Percentiles rank a stretch among this genome's conserved stretches.
These are phyloP conservation scores for Triticum urartu DNA, from an alignment of 176 grass and related monocot genomes.

Conservation along the genomic window DNA sequence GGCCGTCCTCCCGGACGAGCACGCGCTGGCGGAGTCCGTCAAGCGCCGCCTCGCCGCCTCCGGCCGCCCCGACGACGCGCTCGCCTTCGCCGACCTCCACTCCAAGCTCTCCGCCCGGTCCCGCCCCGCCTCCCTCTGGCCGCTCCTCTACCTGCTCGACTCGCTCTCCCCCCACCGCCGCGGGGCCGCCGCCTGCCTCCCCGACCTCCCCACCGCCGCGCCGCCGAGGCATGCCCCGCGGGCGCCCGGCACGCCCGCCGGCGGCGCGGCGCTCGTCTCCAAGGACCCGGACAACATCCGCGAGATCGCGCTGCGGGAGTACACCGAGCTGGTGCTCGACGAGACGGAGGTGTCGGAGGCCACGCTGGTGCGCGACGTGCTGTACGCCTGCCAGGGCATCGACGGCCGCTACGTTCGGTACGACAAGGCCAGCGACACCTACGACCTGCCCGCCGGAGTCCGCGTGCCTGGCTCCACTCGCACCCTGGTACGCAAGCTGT, in stretches of 20 bases:
- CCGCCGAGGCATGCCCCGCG: conserved; percentile 17
- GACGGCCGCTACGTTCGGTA: conserved; percentile 80
- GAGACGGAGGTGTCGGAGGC: conserved; percentile 81
- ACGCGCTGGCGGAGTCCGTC: conserved; percentile 82
- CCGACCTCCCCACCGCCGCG: conserved; percentile 30
- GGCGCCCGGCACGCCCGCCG: conserved; percentile 40
- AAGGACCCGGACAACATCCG: conserved; percentile 88
- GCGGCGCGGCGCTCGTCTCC: conserved; percentile 68
- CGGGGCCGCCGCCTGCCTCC: conserved; percentile 30
- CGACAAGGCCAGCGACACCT: conserved; percentile 56
- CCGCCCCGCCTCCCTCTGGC: conserved; percentile 70
- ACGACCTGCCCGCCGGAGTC: conserved; percentile 74
- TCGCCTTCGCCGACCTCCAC: conserved; percentile 85
- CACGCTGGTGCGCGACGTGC: conserved; percentile 80
- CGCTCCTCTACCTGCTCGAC: conserved; percentile 90
- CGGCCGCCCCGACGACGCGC: conserved; percentile 55
- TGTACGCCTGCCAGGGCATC: conserved; percentile 95
- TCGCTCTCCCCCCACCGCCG: conserved; percentile 69
- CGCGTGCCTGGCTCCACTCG: conserved; percentile 78
- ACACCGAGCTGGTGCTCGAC: conserved; percentile 90
- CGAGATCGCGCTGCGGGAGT: conserved; percentile 85
- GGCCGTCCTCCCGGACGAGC: conserved; percentile 60
- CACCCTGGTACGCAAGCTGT: conserved; percentile 85
- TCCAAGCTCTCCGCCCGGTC: conserved; percentile 75
- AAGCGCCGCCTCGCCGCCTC: conserved; percentile 69